phyloP scores from a whole-genome alignment of 495 filamentous ascomycete species.

The Aspergillus homomorphus region DNA sequence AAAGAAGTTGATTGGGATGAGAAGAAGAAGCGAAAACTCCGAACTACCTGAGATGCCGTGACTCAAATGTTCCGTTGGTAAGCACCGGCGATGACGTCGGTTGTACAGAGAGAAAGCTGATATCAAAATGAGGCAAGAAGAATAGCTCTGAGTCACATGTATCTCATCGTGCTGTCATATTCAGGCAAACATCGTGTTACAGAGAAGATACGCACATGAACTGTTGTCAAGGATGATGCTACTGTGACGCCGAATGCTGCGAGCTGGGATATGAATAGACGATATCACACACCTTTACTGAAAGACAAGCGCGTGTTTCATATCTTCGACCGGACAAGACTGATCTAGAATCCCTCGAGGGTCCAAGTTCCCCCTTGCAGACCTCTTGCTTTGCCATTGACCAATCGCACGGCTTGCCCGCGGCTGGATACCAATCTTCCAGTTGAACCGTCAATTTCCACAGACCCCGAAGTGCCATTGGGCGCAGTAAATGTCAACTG shows the following conservation, averaged over 20 bases:
- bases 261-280: background rate
- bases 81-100: background rate
- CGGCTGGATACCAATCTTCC: conserved; percentile 14
- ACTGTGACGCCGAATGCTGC: background rate
- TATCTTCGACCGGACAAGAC: no score
- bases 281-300: background rate
- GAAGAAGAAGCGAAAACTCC: background rate
- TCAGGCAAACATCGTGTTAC: background rate
- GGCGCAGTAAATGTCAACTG: conserved; percentile 18
- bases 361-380: conserved; percentile 19
- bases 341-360: background rate
- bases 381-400: conserved; percentile 9
- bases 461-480: conserved; percentile 11
- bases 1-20: background rate
- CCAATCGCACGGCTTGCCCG: conserved; percentile 10
- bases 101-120: background rate
- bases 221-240: background rate
- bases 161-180: no score
- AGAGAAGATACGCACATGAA: background rate
- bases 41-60: background rate
- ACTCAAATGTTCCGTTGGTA: background rate
- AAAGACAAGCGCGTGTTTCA: background rate
- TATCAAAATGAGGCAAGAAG: background rate
- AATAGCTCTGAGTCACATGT: background rate
- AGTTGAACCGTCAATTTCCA: conserved; percentile 10